Evolutionary conservation across 225 moss, liverwort and hornwort genomes (phyloP).

Genomic region (Straminergon stramineum): DNA sequence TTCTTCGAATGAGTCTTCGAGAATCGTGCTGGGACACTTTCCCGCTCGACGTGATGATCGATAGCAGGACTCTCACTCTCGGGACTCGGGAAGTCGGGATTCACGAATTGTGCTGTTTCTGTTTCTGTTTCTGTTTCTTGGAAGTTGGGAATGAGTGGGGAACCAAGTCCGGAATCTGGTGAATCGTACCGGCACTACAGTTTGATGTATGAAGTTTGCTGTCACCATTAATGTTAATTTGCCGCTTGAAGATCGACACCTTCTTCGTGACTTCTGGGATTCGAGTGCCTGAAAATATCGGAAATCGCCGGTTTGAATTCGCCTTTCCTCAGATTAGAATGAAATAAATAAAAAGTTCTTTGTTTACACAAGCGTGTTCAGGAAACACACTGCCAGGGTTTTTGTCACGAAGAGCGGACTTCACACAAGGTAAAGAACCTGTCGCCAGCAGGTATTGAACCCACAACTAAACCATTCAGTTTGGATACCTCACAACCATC

Average conservation of each 20-base stretch:
- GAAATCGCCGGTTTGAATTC: background rate
- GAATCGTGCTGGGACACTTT: background rate
- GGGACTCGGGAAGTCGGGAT: background rate
- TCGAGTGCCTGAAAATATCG: background rate
- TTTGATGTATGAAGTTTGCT: background rate
- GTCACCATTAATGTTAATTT: background rate
- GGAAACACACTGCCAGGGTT: no score
- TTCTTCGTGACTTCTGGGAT: background rate
- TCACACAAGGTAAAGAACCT: no score
- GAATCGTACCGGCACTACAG: background rate
- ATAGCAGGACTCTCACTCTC: background rate
- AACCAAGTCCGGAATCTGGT: background rate
- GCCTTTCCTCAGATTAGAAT: no score
- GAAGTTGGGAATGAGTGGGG: background rate
- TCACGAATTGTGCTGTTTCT: background rate
- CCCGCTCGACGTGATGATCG: background rate
- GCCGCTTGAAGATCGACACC: background rate
- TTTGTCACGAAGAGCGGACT: no score
- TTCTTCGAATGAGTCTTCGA: background rate
- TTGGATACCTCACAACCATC: no score
- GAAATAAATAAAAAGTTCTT: no score
- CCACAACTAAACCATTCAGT: no score
- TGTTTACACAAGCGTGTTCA: no score
- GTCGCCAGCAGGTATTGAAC: no score
- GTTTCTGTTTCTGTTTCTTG: background rate